Evolutionary conservation across 257 asterid genomes (phyloP), one percentile per base, ranked within the genome.

Genomic region (Marsdenia floribunda): DNA sequence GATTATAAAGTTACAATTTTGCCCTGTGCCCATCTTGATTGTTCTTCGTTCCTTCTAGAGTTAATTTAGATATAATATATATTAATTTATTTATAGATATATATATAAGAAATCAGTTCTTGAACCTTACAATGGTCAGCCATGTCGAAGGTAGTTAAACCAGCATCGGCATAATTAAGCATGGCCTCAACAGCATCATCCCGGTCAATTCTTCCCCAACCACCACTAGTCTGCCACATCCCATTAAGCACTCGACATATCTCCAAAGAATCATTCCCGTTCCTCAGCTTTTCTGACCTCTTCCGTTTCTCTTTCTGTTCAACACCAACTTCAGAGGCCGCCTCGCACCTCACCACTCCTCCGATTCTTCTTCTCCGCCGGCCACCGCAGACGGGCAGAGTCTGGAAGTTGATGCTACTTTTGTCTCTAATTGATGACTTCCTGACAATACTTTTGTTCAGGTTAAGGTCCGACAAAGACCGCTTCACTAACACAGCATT

Each of bases 181-280:
- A 93, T 91, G 5, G 98, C 89, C n/a, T 90, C 90, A 26, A 93
- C 94, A 82, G 98, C 97, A 88, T 83, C 91, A 89, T 91, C 75
- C 60, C 97, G 87, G 77, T 93, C 96, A 72, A 91, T 91, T 81
- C 86, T 81, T 16, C 98, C 98, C 98, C 98, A 93, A 2, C 98
- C 98, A 53, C 98, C 98, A 84, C 97, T 91, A 21, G 96, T 93
- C 80, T 93, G 98, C 97, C 98, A 93, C 98, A 91, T 90, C 2
- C 96, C 97, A 47, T 91, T 93, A 2, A 93, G 88, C 76, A 91
- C 96, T 83, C 97, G 87, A 83, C 96, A 90, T 81, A 93, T 91
- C 78, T 88, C 96, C 79, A 93, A 83, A 9, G 88, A 82, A 76
- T 91, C 98, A 0, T 85, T 85, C 54, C 96, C 96, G 44, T 86